A percentile compares a stretch with the other conserved stretches of the same genome.
Evolutionary conservation across 345 rosid genomes (phyloP).

Genomic region (Acer saccharum): DNA sequence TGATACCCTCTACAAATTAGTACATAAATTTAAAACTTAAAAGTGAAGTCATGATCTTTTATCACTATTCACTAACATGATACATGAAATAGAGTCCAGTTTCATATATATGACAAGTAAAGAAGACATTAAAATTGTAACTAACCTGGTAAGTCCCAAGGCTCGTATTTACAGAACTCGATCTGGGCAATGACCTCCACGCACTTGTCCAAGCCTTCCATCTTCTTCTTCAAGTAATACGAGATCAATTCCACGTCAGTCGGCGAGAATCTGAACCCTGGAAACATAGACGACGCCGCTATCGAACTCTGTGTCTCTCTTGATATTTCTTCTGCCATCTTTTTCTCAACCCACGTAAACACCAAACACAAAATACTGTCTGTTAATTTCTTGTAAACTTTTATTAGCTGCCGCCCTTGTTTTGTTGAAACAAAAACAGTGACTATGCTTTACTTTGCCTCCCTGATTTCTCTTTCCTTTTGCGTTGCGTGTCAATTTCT

Average conservation of each 20-base stretch:
- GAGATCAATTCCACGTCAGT: conserved; percentile 81
- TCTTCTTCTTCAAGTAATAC: conserved; percentile 73
- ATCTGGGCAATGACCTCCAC: conserved; percentile 75
- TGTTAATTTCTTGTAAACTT: no score
- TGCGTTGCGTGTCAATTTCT: neutral
- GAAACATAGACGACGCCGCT: conserved; percentile 67
- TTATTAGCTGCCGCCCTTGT: no score
- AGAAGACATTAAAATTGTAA: conserved; percentile 10
- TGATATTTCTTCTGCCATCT: conserved; percentile 30
- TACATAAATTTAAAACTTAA: no score
- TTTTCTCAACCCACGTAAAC: neutral
- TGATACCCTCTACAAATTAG: no score
- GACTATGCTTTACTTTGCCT: neutral
- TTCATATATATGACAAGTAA: neutral
- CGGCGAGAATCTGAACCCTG: conserved; percentile 86
- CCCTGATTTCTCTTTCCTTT: neutral
- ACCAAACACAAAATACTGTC: no score
- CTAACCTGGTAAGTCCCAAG: conserved; percentile 96
- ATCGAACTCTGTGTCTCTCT: conserved; percentile 68
- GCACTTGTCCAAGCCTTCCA: conserved; percentile 63
- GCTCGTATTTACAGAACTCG: conserved; percentile 75
- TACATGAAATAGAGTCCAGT: neutral
- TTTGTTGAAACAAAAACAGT: neutral
- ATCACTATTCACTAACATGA: no score
- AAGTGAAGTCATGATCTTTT: no score